phyloP scores from a whole-genome alignment of 208 protist species.

The Trypanosoma boissoni region DNA sequence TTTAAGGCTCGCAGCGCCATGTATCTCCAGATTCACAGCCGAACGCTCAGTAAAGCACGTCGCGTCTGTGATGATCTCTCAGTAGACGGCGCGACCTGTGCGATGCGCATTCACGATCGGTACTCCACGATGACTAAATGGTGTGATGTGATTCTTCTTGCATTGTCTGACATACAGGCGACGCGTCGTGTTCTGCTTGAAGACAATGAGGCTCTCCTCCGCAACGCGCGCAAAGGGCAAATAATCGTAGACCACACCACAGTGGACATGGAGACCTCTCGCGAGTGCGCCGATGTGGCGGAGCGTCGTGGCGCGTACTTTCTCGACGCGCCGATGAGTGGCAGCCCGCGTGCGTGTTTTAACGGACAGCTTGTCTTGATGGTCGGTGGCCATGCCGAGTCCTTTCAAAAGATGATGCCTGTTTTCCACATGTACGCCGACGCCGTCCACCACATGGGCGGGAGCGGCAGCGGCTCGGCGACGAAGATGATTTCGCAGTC shows the following conservation, averaged over 20 bases:
- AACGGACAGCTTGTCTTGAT: conserved; percentile 83
- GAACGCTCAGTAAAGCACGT: conserved; percentile 54
- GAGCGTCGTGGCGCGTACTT: conserved; percentile 66
- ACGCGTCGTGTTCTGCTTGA: conserved; percentile 54
- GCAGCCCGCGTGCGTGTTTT: conserved; percentile 73
- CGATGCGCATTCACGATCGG: conserved; percentile 79
- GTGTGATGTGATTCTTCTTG: conserved; percentile 81
- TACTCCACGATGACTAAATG: conserved; percentile 86
- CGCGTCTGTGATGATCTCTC: conserved; percentile 72
- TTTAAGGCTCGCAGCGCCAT: conserved; percentile 85
- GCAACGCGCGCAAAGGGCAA: conserved; percentile 67
- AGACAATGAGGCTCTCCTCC: conserved; percentile 63
- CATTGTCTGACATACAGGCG: conserved; percentile 47
- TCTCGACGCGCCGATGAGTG: conserved; percentile 85
- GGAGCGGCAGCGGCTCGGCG: conserved; percentile 60
- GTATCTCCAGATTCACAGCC: conserved; percentile 87
- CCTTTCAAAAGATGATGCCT: conserved; percentile 63
- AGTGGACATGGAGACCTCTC: conserved; percentile 67
- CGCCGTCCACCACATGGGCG: conserved; percentile 80
- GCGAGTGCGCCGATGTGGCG: conserved; percentile 63
- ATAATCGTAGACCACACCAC: conserved; percentile 91
- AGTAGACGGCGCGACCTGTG: conserved; percentile 79
- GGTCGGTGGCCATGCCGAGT: conserved; percentile 73
- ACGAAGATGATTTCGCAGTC: conserved; percentile 79
- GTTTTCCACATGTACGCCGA: conserved; percentile 89